Evolutionary conservation across 352 stramenopile genomes (phyloP).

Genomic region (Thraustochytrium striatum): DNA sequence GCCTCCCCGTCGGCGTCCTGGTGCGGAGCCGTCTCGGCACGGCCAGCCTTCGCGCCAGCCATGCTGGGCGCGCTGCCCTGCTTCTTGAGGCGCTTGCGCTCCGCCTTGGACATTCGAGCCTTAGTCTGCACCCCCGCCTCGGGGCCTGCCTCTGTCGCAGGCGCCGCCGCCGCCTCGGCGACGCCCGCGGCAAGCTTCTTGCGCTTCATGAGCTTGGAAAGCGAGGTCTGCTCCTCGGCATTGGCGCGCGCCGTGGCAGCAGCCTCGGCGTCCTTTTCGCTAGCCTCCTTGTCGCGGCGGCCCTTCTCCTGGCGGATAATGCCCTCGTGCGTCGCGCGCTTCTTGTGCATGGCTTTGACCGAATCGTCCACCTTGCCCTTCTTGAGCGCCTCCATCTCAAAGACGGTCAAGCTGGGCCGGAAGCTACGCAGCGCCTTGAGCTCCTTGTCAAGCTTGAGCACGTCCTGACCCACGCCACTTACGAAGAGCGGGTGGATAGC

Average conservation of each 20-base stretch:
- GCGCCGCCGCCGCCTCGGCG: neutral
- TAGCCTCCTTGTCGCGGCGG: neutral
- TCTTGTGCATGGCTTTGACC: slow-evolving; percentile 65
- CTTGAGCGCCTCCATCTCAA: slow-evolving; percentile 52
- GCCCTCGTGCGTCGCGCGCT: slow-evolving; percentile 72
- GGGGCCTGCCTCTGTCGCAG: neutral
- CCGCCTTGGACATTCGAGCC: slow-evolving; percentile 81
- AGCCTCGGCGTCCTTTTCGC: neutral
- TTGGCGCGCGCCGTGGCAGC: neutral
- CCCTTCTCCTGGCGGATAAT: slow-evolving; percentile 71
- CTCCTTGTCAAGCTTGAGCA: neutral
- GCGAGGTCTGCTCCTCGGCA: slow-evolving; percentile 42
- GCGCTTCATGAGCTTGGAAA: slow-evolving; percentile 35
- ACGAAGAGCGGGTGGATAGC: slow-evolving; percentile 79
- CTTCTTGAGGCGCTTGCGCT: slow-evolving; percentile 90
- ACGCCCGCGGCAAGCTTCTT: slow-evolving; percentile 20
- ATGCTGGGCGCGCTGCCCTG: slow-evolving; percentile 52
- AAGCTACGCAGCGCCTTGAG: slow-evolving; percentile 46
- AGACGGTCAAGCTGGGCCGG: slow-evolving; percentile 49
- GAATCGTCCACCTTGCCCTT: slow-evolving; percentile 37
- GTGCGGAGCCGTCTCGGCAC: neutral
- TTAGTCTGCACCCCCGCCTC: slow-evolving; percentile 1
- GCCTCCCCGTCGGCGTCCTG: neutral
- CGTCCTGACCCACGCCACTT: neutral
- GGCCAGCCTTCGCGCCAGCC: neutral